These are phyloP conservation scores for Scheffersomyces stambukii DNA, from an alignment of 1,139 yeast species.

Conservation along the genomic window DNA sequence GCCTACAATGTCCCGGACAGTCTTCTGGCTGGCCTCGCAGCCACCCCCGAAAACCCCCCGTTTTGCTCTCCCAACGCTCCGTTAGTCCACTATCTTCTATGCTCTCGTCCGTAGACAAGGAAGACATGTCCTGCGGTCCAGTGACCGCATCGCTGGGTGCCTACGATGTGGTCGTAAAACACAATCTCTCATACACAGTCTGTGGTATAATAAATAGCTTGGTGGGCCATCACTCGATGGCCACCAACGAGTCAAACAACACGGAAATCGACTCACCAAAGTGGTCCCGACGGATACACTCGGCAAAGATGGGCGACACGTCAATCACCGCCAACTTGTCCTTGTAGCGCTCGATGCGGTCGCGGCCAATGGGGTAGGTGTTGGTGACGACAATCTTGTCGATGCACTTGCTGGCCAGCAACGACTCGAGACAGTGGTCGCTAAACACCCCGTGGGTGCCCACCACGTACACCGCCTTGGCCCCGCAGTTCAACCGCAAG, in stretches of 20 bases:
- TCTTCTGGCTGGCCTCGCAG: too few species aligned
- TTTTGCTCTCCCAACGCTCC: conserved; percentile 62
- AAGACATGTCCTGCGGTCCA: conserved; percentile 53
- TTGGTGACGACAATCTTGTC: conserved; percentile 92
- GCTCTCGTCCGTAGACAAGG: conserved; percentile 12
- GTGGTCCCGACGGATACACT: conserved; percentile 97
- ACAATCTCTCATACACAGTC: conserved; percentile 3
- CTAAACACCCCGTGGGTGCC: conserved; percentile 96
- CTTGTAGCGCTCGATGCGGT: conserved; percentile 46
- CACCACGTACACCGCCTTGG: conserved; percentile 80
- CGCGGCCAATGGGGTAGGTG: conserved; percentile 82
- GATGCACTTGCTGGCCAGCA: conserved; percentile 75
- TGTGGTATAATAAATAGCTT: not conserved
- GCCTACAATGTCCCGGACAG: too few species aligned
- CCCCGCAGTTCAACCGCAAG: conserved; percentile 91
- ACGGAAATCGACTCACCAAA: conserved; percentile 95
- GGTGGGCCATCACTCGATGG: conserved; percentile 39
- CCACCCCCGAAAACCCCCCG: too few species aligned
- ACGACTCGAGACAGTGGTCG: conserved; percentile 75
- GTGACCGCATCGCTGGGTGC: conserved; percentile 55
- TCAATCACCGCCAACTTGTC: conserved; percentile 82
- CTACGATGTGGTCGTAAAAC: conserved; percentile 4
- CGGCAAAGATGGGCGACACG: conserved; percentile 93
- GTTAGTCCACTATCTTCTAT: conserved; percentile 49
- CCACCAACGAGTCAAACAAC: conserved; percentile 79